These are phyloP conservation scores for Pelargonium cotyledonis DNA, from an alignment of 441 rosid genomes.

Conservation along the genomic window DNA sequence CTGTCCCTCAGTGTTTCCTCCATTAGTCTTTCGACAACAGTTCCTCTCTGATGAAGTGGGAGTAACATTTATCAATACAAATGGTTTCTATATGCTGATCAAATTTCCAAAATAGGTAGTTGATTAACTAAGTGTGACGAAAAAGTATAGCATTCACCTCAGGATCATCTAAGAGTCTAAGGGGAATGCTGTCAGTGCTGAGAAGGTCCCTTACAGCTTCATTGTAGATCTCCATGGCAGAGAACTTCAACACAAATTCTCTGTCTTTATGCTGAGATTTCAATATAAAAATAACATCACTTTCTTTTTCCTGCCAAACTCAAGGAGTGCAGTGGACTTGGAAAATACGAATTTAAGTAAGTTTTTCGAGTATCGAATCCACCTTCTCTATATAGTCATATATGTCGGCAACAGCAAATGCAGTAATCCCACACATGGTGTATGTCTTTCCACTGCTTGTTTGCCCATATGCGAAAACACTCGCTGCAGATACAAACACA, in stretches of 20 bases:
- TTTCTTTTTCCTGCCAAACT: background rate
- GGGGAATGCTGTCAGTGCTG: conserved; percentile 54
- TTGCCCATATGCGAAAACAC: conserved; percentile 97
- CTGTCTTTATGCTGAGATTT: conserved; percentile 65
- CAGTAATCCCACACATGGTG: conserved; percentile 87
- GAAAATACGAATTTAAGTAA: background rate
- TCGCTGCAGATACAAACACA: conserved; percentile 46
- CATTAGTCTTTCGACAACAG: conserved; percentile 72
- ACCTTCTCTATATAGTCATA: conserved; percentile 74
- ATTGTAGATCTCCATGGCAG: conserved; percentile 92
- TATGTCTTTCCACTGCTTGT: conserved; percentile 76
- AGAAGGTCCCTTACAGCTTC: conserved; percentile 91
- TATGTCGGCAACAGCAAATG: conserved; percentile 68
- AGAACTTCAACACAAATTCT: conserved; percentile 64
- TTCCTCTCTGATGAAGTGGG: conserved; percentile 60
- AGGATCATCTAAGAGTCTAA: conserved; percentile 86
- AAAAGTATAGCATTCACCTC: conserved; percentile 45
- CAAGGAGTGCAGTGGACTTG: background rate
- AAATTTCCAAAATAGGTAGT: background rate
- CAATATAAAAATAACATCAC: background rate
- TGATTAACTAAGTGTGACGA: background rate
- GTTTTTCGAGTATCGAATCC: conserved; percentile 4
- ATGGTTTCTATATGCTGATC: background rate
- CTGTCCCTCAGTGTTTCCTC: conserved; percentile 71
- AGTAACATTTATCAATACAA: background rate